Base-by-base conservation (phyloP, 75 land plant genomes). In the Azolla pinnata region DNA sequence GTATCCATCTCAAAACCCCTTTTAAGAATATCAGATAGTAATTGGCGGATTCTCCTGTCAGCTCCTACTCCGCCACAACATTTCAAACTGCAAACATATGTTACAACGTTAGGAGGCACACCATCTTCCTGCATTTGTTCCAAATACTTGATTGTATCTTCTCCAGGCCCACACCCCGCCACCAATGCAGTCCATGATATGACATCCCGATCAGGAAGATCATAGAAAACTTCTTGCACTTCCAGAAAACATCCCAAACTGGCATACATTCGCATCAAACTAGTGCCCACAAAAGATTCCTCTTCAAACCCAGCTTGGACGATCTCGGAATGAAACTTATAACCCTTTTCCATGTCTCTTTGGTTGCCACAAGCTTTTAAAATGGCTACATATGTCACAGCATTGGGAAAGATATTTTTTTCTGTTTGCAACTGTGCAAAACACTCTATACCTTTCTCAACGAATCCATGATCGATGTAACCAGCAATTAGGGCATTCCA, bases 81-180 rank as follows among this genome's bases (percentile, higher is more conserved):
- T 56, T 79, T 67, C 3, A 81, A 25, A 1, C 81, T 20, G 1
- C 58, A 69, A 26, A 76, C 76, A 51, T 72, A 79, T 12, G 88
- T 85, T 49, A 81, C 79, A 19, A 70, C 74, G 64, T 81, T 84
- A 71, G 81, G 67, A 26, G 69, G 55, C 10, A 68, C 77, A 52
- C 76, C 79, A 16, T 68, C 61, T 32, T 46, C 60, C 24, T 59
- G 76, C 85, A 85, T 81, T 59, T 81, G 59, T 61, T 69, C 59
- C 16, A 73, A 79, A 66, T 74, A n/a, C 33, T 63, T 45, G 66
- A 85, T 58, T 30, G 82, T 82, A 31, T 85, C 77, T 33, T 44
- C 25, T 0, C n/a, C 51, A 23, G 29, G 23, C 9, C 63, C 65
- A 51, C 57, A 71, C 21, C 65, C 79, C 52, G 45, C 74, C 12